Evolutionary conservation across 805 yeast genomes (phyloP).

Genomic region (Yamadazyma olivae): DNA sequence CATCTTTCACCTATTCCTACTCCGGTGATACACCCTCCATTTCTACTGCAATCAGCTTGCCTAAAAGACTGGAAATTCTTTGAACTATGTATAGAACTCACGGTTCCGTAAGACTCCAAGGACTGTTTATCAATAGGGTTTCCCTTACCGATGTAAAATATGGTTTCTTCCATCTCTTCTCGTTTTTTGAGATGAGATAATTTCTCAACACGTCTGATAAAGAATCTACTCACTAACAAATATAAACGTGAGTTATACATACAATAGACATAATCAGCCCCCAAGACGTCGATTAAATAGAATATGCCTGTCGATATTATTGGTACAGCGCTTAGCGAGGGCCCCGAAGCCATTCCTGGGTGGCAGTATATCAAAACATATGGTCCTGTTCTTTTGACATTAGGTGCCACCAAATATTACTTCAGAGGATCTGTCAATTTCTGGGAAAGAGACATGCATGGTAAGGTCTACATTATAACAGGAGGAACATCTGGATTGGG

Average conservation of each 20-base stretch:
- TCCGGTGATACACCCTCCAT: constrained; percentile 49
- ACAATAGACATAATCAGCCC: too few relatives aligned
- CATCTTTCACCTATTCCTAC: constrained; percentile 48
- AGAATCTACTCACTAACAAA: too few relatives aligned
- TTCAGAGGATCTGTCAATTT: constrained; percentile 78
- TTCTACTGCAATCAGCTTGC: constrained; percentile 45
- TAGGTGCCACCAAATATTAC: constrained; percentile 61
- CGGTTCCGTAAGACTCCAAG: constrained; percentile 38
- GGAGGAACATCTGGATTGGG: constrained; percentile 98
- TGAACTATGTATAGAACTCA: constrained; percentile 45
- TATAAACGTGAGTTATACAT: too few relatives aligned
- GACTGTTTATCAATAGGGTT: constrained; percentile 43
- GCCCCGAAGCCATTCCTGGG: constrained; percentile 73
- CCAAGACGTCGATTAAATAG: too few relatives aligned
- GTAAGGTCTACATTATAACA: constrained; percentile 75
- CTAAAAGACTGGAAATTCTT: constrained; percentile 49
- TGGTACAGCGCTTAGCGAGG: constrained; percentile 66
- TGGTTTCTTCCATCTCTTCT: constrained; percentile 50
- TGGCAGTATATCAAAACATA: constrained; percentile 56
- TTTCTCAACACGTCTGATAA: too few relatives aligned
- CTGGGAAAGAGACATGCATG: constrained; percentile 92
- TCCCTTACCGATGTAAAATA: constrained; percentile 46
- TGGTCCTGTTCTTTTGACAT: constrained; percentile 51
- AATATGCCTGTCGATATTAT: constrained; percentile 83
- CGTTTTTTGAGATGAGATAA: constrained; percentile 9